Conservation (phyloP, 345 rosid genomes). For the Mercurialis annua region DNA sequence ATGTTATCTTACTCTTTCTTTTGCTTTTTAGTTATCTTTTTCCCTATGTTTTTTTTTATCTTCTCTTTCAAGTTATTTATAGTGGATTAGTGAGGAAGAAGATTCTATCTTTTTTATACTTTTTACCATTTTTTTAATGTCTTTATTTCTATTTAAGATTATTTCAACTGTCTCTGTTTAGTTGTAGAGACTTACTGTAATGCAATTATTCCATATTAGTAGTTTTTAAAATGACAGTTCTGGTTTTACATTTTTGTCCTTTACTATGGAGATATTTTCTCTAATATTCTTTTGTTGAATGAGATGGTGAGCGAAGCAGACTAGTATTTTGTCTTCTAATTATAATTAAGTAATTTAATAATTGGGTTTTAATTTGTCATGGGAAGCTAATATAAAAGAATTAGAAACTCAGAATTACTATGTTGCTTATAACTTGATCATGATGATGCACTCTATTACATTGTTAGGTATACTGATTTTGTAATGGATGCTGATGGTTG, state of each 20-base stretch:
- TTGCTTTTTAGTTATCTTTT: constrained; percentile 12
- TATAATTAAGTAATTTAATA: no score
- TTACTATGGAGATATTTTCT: not conserved
- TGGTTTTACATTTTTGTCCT: not conserved
- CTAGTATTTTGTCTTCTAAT: no score
- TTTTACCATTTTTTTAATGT: not conserved
- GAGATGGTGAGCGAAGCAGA: not conserved
- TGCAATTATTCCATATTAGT: no score
- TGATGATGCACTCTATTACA: no score
- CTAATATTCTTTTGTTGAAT: not conserved
- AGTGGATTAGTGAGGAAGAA: constrained; percentile 8
- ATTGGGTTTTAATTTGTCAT: no score
- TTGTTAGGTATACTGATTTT: not conserved
- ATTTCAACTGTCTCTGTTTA: no score
- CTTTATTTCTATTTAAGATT: not conserved
- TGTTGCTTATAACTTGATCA: no score
- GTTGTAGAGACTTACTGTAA: no score
- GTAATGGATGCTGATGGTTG: not conserved
- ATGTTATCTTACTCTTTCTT: constrained; percentile 14
- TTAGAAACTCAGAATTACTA: no score
- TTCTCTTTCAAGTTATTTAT: constrained; percentile 34
- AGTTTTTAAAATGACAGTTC: not conserved
- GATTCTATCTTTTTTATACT: not conserved
- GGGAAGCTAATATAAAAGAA: no score
- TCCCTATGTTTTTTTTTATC: constrained; percentile 17